Evolutionary conservation across 352 stramenopile genomes (phyloP).

Genomic region (Phytophthora podocarpi): DNA sequence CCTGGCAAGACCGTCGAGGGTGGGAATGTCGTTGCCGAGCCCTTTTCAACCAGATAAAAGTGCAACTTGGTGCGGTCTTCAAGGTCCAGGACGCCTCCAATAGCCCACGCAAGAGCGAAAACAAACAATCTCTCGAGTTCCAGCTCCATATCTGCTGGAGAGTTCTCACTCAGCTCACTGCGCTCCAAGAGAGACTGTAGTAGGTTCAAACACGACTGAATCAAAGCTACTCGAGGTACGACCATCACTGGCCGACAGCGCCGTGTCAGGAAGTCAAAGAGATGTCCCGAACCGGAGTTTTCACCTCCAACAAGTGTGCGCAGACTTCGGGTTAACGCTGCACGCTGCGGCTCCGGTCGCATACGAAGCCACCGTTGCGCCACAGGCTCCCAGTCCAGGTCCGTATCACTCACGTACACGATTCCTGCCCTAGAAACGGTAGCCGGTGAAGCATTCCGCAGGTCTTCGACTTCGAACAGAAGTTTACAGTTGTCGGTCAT

Average conservation of each 20-base stretch:
- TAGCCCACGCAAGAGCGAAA: slow-evolving; percentile 83
- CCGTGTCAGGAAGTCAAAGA: slow-evolving; percentile 76
- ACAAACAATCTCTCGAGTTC: slow-evolving; percentile 88
- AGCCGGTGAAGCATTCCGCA: slow-evolving; percentile 91
- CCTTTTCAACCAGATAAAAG: slow-evolving; percentile 63
- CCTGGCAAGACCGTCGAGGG: slow-evolving; percentile 3
- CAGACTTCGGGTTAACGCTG: slow-evolving; percentile 52
- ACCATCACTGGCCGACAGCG: slow-evolving; percentile 75
- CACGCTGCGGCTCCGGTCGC: slow-evolving; percentile 51
- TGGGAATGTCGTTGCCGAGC: slow-evolving; percentile 31
- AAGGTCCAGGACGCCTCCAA: slow-evolving; percentile 84
- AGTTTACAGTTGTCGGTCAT: slow-evolving; percentile 92
- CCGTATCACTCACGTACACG: slow-evolving; percentile 89
- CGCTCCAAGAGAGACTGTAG: slow-evolving; percentile 59
- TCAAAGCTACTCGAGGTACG: slow-evolving; percentile 69
- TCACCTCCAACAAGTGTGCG: slow-evolving; percentile 44
- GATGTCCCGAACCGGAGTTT: slow-evolving; percentile 37
- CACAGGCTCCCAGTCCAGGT: slow-evolving; percentile 78
- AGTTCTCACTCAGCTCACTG: slow-evolving; percentile 65
- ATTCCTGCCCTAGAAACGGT: slow-evolving; percentile 92
- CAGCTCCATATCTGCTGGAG: slow-evolving; percentile 43
- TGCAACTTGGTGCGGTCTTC: slow-evolving; percentile 82
- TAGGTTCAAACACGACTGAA: slow-evolving; percentile 76
- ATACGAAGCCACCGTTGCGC: slow-evolving; percentile 66
- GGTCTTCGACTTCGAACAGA: slow-evolving; percentile 94